These are phyloP conservation scores for Leptomonas pyrrhocoris DNA, from an alignment of 208 protist genomes.

Conservation along the genomic window DNA sequence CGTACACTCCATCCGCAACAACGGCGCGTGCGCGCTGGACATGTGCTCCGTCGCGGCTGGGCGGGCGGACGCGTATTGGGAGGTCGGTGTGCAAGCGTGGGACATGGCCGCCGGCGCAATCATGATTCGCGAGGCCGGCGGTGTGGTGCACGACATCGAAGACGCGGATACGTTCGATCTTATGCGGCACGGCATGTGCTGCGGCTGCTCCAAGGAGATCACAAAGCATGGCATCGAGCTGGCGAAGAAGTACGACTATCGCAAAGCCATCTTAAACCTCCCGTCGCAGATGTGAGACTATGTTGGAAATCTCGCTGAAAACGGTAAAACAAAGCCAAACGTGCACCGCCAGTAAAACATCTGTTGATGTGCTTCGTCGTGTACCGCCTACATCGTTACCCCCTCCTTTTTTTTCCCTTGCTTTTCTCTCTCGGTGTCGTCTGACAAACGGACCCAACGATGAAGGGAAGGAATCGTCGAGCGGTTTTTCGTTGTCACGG, in stretches of 20 bases:
- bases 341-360: too few species aligned
- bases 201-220: slow-evolving; percentile 59
- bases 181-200: slow-evolving; percentile 65
- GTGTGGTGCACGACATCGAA: slow-evolving; percentile 86
- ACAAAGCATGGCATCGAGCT: slow-evolving; percentile 61
- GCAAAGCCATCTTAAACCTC: slow-evolving; percentile 13
- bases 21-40: slow-evolving; percentile 76
- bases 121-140: slow-evolving; percentile 88
- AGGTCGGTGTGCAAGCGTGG: slow-evolving; percentile 81
- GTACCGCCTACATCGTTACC: too few species aligned
- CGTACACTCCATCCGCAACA: slow-evolving; percentile 75
- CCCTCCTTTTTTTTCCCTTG: too few species aligned
- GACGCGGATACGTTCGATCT: slow-evolving; percentile 63
- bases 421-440: too few species aligned
- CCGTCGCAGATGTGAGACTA: not conserved
- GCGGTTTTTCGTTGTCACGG: too few species aligned
- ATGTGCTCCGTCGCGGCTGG: slow-evolving; percentile 90
- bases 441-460: too few species aligned
- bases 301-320: too few species aligned
- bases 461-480: too few species aligned
- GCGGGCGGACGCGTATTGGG: slow-evolving; percentile 74
- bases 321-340: not conserved
- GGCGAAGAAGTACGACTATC: slow-evolving; percentile 67
- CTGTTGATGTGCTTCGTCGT: too few species aligned
- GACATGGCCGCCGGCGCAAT: slow-evolving; percentile 80